Percentiles rank a stretch among this genome's conserved stretches.
Evolutionary conservation across 1,284 basidiomycete genomes (phyloP).

Genomic region (Phaffia rhodozyma): DNA sequence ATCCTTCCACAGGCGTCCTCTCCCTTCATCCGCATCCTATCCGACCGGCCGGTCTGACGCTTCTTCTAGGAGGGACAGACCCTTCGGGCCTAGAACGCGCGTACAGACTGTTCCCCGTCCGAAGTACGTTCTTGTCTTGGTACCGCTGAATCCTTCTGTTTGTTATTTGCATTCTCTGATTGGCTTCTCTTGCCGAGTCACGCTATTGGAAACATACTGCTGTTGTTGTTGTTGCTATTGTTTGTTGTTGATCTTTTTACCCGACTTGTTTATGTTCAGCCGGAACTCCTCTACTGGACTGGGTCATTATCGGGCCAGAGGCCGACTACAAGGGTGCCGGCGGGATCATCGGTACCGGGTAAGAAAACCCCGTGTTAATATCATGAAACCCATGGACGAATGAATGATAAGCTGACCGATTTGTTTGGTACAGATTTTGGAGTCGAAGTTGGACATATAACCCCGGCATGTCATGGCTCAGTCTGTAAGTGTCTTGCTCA

Average conservation of each 20-base stretch:
- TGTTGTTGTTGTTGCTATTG: too few species aligned
- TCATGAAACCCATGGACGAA: too few species aligned
- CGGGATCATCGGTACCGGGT: constrained; percentile 50
- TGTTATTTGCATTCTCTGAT: too few species aligned
- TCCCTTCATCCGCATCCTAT: constrained; percentile 58
- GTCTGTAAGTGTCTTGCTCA: too few species aligned
- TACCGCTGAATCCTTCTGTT: background rate
- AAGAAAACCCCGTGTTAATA: constrained; percentile 8
- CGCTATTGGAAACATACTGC: too few species aligned
- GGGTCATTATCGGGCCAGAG: constrained; percentile 48
- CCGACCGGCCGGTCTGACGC: constrained; percentile 34
- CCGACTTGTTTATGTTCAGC: background rate
- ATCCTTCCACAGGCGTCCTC: constrained; percentile 37
- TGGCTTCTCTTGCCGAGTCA: too few species aligned
- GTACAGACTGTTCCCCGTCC: constrained; percentile 58
- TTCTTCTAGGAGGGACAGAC: constrained; percentile 52
- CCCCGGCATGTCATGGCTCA: too few species aligned
- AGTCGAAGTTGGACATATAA: too few species aligned
- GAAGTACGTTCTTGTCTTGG: constrained; percentile 35
- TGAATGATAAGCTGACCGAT: too few species aligned
- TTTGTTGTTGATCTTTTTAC: constrained; percentile 43
- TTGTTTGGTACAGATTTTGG: too few species aligned
- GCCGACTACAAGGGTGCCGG: constrained; percentile 51
- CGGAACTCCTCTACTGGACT: constrained; percentile 49
- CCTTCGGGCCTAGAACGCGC: constrained; percentile 49